These are phyloP conservation scores for Lactarius quietus DNA, from an alignment of 768 basidiomycete genomes.

Conservation along the genomic window DNA sequence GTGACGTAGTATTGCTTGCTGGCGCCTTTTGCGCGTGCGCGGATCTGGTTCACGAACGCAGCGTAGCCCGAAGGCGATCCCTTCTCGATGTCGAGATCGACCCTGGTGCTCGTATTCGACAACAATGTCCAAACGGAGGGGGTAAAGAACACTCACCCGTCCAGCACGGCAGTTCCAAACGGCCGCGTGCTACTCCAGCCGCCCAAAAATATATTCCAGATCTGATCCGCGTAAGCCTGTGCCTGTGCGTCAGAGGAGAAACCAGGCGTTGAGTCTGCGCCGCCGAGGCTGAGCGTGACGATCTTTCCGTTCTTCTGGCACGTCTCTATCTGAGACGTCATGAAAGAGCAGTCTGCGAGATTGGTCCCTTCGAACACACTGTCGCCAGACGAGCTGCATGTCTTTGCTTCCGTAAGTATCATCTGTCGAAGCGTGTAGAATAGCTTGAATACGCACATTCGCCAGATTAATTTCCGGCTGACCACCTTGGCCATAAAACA, in stretches of 20 bases:
- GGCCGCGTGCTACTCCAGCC: conserved; percentile 43
- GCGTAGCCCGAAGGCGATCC: conserved; percentile 35
- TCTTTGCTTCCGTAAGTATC: conserved; percentile 30
- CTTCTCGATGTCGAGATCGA: conserved; percentile 41
- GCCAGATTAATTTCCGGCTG: conserved; percentile 67
- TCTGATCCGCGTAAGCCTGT: conserved; percentile 34
- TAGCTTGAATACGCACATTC: conserved; percentile 43
- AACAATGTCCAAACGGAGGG: background rate
- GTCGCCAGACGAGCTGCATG: conserved; percentile 40
- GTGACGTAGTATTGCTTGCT: conserved; percentile 38
- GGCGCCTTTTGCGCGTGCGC: conserved; percentile 34
- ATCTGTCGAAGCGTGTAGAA: background rate
- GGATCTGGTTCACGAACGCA: conserved; percentile 39
- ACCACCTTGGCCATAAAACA: conserved; percentile 29
- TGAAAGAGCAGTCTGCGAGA: conserved; percentile 40
- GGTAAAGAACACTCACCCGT: conserved; percentile 37
- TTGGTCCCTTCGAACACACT: conserved; percentile 41
- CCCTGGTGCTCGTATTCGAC: conserved; percentile 22
- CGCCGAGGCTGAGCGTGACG: conserved; percentile 47
- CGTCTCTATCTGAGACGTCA: conserved; percentile 43
- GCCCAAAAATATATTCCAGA: conserved; percentile 51
- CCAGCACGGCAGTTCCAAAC: conserved; percentile 44
- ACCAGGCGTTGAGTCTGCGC: conserved; percentile 41
- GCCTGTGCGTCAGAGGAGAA: conserved; percentile 41
- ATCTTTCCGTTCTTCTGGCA: conserved; percentile 49